Evolutionary conservation across 805 yeast species (phyloP).

Genomic region (Zygosaccharomyces bisporus): DNA sequence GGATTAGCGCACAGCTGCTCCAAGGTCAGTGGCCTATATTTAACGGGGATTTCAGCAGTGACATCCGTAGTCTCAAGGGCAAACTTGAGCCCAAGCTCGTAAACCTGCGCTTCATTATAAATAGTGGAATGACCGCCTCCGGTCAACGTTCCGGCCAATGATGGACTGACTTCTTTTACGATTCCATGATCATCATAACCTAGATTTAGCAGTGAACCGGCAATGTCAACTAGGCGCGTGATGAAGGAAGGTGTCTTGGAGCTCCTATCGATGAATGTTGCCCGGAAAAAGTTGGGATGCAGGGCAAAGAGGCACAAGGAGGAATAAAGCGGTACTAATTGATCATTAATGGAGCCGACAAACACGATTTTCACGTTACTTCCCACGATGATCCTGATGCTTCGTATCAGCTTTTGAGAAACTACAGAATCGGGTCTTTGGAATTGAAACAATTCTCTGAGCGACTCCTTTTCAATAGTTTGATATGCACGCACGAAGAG

Average conservation of each 20-base stretch:
- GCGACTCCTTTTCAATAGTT: slow-evolving; percentile 82
- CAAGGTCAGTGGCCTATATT: slow-evolving; percentile 48
- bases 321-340: slow-evolving; percentile 87
- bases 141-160: slow-evolving; percentile 84
- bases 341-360: slow-evolving; percentile 91
- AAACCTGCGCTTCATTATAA: slow-evolving; percentile 80
- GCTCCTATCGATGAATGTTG: slow-evolving; percentile 82
- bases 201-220: slow-evolving; percentile 67
- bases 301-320: slow-evolving; percentile 74
- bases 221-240: slow-evolving; percentile 64
- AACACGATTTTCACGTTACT: slow-evolving; percentile 74
- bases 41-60: slow-evolving; percentile 39
- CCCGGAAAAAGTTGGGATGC: slow-evolving; percentile 88
- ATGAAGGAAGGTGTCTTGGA: slow-evolving; percentile 79
- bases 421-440: slow-evolving; percentile 72
- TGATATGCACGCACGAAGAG: slow-evolving; percentile 84
- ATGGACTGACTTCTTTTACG: slow-evolving; percentile 72
- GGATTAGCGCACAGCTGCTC: slow-evolving; percentile 75
- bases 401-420: slow-evolving; percentile 64
- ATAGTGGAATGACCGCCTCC: slow-evolving; percentile 94
- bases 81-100: slow-evolving; percentile 71
- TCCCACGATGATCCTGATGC: slow-evolving; percentile 59
- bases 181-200: slow-evolving; percentile 86
- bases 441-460: slow-evolving; percentile 82
- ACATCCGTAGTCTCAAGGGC: slow-evolving; percentile 70